Evolutionary conservation across 495 filamentous ascomycete species (phyloP), one percentile per base, ranked within the genome.

Genomic region (Chaetomium cochliodes): DNA sequence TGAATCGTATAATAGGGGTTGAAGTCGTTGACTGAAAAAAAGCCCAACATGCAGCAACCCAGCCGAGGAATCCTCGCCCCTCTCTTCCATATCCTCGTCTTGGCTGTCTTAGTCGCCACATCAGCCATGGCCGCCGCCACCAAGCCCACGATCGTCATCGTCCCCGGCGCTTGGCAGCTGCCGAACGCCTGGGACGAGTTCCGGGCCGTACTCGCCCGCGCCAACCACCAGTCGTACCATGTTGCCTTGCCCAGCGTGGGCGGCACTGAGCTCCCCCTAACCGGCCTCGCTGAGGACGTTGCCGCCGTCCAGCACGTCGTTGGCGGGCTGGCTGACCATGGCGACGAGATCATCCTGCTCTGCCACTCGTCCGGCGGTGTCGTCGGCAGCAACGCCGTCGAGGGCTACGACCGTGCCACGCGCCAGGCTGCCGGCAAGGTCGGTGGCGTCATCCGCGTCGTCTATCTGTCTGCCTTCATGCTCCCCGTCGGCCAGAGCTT

Each of bases 111-210:
- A 23, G 26, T 18, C 13, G n/a, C 51, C 58, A n/a, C n/a, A n/a
- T 25, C 44, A 12, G 58, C 46, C 58, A 60, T 60, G 58, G 58
- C 44, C 30, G 58, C 58, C 44, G 42, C 46, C 46, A 37, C 44
- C 58, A 50, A 51, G 20, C 58, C 58, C 18, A 60, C 58, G 11
- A 23, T 60, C 28, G 58, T 60, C 46, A 60, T 60, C 30, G 58
- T 60, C 26, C 58, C 58, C 46, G 58, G 58, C 28, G 3, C 58
- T 5, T 60, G 58, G 58, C 47, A 60, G 58, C 58, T 60, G 28
- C 28, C 44, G 9, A 2, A 2, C 11, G 58, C 18, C 3, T 60
- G 58, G 58, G 58, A 60, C 58, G 58, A 60, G 46, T 60, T 60
- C 58, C 58, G 58, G 18, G 18, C 58, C 9, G 58, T 60, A 12